Percentiles rank a stretch among this genome's conserved stretches.
phyloP scores from a whole-genome alignment of 2,329 filamentous ascomycete genomes.

The Penicillium sp. region DNA sequence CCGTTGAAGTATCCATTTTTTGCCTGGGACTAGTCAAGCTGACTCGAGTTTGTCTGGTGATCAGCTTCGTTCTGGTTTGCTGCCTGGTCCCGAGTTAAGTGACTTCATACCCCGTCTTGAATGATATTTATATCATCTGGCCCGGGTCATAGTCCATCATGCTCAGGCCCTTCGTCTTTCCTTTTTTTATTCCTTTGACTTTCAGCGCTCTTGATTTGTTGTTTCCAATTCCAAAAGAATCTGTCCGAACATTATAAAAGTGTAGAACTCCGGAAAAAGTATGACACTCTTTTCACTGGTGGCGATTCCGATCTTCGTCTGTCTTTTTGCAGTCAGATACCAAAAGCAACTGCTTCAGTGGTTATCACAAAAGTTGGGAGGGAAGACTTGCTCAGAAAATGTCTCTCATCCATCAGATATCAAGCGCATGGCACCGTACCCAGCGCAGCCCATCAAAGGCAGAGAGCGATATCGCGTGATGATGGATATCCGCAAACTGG shows the following conservation, averaged over 20 bases:
- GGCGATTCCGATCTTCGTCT: slow-evolving; percentile 30
- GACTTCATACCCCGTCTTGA: slow-evolving; percentile 12
- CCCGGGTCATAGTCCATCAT: not conserved
- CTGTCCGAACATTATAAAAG: not conserved
- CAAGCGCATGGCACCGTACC: slow-evolving; percentile 39
- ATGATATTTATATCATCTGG: slow-evolving; percentile 19
- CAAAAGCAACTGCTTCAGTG: slow-evolving; percentile 20
- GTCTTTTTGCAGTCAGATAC: slow-evolving; percentile 30
- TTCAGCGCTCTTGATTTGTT: slow-evolving; percentile 4
- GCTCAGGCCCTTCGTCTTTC: not conserved
- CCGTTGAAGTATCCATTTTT: slow-evolving; percentile 14
- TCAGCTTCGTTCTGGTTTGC: slow-evolving; percentile 13
- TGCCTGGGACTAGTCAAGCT: slow-evolving; percentile 12
- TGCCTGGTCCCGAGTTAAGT: slow-evolving; percentile 14
- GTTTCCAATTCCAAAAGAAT: not conserved
- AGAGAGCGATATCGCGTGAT: slow-evolving; percentile 44
- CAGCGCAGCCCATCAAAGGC: slow-evolving; percentile 40
- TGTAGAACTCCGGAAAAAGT: slow-evolving; percentile 20
- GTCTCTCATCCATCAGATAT: slow-evolving; percentile 24
- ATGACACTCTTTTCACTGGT: slow-evolving; percentile 36
- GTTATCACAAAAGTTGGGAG: slow-evolving; percentile 4
- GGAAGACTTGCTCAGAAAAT: not conserved
- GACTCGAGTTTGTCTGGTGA: slow-evolving; percentile 20
- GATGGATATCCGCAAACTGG: slow-evolving; percentile 51
- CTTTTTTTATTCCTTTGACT: not conserved